Evolutionary conservation across 2,329 filamentous ascomycete genomes (phyloP), one percentile per base, ranked within the genome.

Genomic region (Fonsecaea multimorphosa): DNA sequence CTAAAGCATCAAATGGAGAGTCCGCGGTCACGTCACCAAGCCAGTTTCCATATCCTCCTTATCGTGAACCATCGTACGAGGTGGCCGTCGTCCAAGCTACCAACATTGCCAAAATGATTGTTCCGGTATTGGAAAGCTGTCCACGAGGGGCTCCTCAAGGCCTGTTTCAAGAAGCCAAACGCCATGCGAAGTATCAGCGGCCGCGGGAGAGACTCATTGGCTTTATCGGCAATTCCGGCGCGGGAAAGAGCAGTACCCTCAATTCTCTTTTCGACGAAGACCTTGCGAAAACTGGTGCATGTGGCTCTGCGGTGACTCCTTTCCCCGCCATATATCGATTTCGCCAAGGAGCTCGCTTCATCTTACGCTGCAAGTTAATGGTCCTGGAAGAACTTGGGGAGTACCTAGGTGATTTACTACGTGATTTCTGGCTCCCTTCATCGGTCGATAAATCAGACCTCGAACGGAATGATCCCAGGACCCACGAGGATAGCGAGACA

Each of bases 171-270:
- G 59, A 55, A 36, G 52, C 59, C 19, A 7, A 55, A 27, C 49
- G 40, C 1, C 34, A 53, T n/a, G 61, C 61, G 29, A 24, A 34
- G 4, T 49, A 46, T 7, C 57, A 27, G 22, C 16, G 1, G 11
- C 32, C 57, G n/a, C 22, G 14, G 2, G 44, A 62, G 27, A 36
- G 51, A 44, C 16, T 44, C 38, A 9, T 65, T n/a, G 58, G 63
- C 5, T 53, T 65, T n/a, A 8, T 65, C 1, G 63, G 63, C n/a
- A 16, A 27, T 14, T 62, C 58, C 2, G 63, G 58, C 5, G 6
- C 52, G 16, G 63, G 63, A 14, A 65, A 62, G 52, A 65, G 63
- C 58, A 57, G 51, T 24, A 27, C 52, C 5, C n/a, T 65, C 40
- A 49, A 44, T 36, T 56, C 63, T 24, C 27, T 62, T 29, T 44